Conservation (phyloP, 179 eudicot species). For the Silene noctiflora region DNA sequence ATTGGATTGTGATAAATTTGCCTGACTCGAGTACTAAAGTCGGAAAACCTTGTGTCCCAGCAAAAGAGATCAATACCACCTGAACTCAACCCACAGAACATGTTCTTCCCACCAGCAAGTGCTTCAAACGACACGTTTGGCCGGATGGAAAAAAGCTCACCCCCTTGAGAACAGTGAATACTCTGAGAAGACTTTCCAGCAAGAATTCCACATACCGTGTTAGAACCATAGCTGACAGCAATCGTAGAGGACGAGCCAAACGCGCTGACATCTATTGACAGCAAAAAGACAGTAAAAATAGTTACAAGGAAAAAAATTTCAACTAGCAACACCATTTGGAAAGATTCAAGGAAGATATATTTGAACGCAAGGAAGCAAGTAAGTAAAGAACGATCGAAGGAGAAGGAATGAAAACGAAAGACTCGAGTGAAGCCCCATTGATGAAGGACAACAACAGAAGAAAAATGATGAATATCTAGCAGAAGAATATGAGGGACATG, state of each 20-base stretch:
- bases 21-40: constrained; percentile 24
- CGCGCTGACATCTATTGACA: constrained; percentile 20
- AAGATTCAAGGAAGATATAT: constrained; percentile 10
- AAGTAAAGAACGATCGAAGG: constrained; percentile 28
- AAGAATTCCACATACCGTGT: constrained; percentile 49
- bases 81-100: constrained; percentile 49
- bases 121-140: constrained; percentile 44
- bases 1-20: constrained; percentile 32
- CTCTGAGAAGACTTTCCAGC: constrained; percentile 44
- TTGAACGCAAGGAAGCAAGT: constrained; percentile 27
- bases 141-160: constrained; percentile 23
- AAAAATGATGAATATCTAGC: background rate
- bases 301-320: constrained; percentile 14
- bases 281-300: constrained; percentile 8
- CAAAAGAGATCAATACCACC: constrained; percentile 46
- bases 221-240: constrained; percentile 37
- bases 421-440: constrained; percentile 34
- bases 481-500: constrained; percentile 16
- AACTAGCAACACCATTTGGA: constrained; percentile 18
- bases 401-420: constrained; percentile 30
- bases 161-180: constrained; percentile 41
- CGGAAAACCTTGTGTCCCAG: constrained; percentile 38
- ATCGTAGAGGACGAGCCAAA: constrained; percentile 49
- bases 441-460: background rate
- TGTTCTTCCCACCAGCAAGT: constrained; percentile 47